Evolutionary conservation across 1,139 yeast species (phyloP), one percentile per base, ranked within the genome.

Genomic region (Saccharomycopsis phalli): DNA sequence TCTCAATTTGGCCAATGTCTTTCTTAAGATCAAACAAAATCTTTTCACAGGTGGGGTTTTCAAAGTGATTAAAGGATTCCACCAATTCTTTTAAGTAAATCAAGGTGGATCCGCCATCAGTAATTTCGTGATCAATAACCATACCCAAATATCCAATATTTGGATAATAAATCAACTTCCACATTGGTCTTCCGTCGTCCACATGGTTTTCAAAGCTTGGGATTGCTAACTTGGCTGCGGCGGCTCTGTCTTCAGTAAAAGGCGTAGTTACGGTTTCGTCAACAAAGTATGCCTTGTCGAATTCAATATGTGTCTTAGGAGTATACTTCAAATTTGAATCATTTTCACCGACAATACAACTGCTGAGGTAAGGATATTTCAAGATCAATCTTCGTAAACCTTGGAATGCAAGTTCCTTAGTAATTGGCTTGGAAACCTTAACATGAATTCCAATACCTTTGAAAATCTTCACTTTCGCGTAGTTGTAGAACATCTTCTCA

Each of bases 31-130:
- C 5, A 16, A 30, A 30, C 33, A 30, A 30, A 13, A 14, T 7
- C 20, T 20, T 21, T 26, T 26, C 14, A 7, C 14, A 6, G 8
- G 8, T 26, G 13, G 29, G 29, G 22, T 30, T 30, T 13, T 30
- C 33, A 8, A 18, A 10, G 13, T 16, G n/a, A n/a, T 30, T 30
- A 21, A 30, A 30, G 13, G 21, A 14, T 16, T 30, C 33, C 21
- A 30, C 33, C 22, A 30, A 20, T 30, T 30, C 33, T 30, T 30
- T 30, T 6, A 30, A 16, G 22, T 30, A 30, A 8, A 10, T 11
- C 5, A 21, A 5, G 5, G 17, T 16, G n/a, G 33, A 8, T 4
- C 33, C 33, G 5, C 21, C 33, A 30, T 30, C 33, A 16, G 33
- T 30, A 13, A 30, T 30, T 5, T 5, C 17, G 22, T 30, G 33